phyloP scores from a whole-genome alignment of 345 rosid species.

The Fremontodendron californicum region DNA sequence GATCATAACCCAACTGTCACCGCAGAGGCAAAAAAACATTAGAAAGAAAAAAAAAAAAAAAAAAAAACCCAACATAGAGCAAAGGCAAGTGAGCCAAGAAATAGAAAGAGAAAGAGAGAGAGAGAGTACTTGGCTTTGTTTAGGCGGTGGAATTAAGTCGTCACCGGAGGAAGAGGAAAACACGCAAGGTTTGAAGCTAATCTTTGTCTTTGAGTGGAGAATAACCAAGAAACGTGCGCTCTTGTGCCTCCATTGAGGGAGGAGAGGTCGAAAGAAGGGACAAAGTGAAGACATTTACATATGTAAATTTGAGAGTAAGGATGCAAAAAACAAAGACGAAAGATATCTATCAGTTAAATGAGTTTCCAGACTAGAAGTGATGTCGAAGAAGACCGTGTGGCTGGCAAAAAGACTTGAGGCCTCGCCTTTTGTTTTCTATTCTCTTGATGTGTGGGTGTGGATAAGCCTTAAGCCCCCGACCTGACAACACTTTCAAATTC shows the following conservation, averaged over 20 bases:
- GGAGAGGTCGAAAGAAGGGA: conserved; percentile 26
- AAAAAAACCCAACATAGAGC: neutral
- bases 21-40: conserved; percentile 10
- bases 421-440: neutral
- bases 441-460: neutral
- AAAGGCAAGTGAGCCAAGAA: neutral
- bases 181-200: conserved; percentile 30
- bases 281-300: conserved; percentile 32
- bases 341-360: neutral
- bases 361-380: neutral
- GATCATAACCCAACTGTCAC: conserved; percentile 66
- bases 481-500: neutral
- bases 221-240: conserved; percentile 11
- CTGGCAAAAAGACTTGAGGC: neutral
- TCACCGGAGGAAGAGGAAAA: conserved; percentile 39
- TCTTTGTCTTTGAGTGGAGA: conserved; percentile 25
- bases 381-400: neutral
- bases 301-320: neutral
- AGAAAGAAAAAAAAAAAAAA: neutral
- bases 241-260: conserved; percentile 37
- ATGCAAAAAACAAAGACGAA: neutral
- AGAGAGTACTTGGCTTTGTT: conserved; percentile 38
- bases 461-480: neutral
- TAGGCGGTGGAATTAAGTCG: conserved; percentile 35
- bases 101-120: neutral